Conservation (phyloP, 2,329 filamentous ascomycete genomes). For the Lanzia echinophila region DNA sequence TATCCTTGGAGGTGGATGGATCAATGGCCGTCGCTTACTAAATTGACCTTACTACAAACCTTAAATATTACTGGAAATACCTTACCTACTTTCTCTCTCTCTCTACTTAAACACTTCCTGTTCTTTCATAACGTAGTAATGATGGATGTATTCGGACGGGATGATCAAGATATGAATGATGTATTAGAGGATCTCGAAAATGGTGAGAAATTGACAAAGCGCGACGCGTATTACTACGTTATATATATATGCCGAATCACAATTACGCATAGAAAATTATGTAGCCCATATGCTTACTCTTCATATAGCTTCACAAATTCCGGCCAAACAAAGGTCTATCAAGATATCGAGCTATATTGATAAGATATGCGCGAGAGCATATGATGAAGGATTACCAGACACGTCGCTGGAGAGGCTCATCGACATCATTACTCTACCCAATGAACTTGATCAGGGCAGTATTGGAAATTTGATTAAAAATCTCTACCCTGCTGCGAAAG, state of each 20-base stretch:
- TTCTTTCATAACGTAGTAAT: no score
- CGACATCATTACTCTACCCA: slow-evolving; percentile 59
- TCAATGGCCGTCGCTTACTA: no score
- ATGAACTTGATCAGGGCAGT: slow-evolving; percentile 69
- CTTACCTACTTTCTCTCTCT: no score
- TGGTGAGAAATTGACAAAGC: slow-evolving; percentile 19
- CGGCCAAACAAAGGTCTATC: slow-evolving; percentile 58
- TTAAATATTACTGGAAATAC: no score
- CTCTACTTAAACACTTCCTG: no score
- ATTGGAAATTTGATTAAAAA: slow-evolving; percentile 63
- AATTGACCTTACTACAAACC: no score
- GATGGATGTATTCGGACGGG: no score
- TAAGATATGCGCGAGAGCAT: slow-evolving; percentile 54
- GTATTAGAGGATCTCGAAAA: slow-evolving; percentile 23
- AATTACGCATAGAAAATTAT: neutral
- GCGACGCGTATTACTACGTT: slow-evolving; percentile 11
- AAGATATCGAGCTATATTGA: slow-evolving; percentile 60
- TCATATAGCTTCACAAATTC: slow-evolving; percentile 47
- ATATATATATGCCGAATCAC: neutral
- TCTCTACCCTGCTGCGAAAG: slow-evolving; percentile 63
- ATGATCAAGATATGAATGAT: slow-evolving; percentile 13
- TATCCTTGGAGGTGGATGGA: no score
- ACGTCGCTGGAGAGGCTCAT: slow-evolving; percentile 56
- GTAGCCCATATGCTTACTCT: slow-evolving; percentile 1
- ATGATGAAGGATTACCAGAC: slow-evolving; percentile 60